These are phyloP conservation scores for Megacollybia platyphylla DNA, from an alignment of 1,284 basidiomycete species.

Conservation along the genomic window DNA sequence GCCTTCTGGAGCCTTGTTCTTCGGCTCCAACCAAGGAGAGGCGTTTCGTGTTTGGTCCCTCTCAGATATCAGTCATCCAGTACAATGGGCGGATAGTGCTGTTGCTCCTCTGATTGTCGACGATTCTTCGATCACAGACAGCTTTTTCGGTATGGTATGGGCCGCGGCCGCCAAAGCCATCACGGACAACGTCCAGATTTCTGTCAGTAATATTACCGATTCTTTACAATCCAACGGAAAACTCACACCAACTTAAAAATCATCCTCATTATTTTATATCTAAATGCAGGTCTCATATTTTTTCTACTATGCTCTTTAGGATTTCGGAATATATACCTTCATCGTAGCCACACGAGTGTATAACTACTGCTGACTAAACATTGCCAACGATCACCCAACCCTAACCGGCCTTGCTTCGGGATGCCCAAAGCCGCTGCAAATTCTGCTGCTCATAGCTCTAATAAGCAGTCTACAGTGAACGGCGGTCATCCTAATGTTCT, in stretches of 20 bases:
- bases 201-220: constrained; percentile 27
- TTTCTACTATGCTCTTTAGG: background rate
- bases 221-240: constrained; percentile 17
- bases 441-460: constrained; percentile 15
- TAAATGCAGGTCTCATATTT: background rate
- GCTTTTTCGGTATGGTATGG: constrained; percentile 38
- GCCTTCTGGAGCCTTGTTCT: constrained; percentile 39
- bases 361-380: too few relatives aligned
- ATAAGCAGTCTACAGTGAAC: constrained; percentile 14
- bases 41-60: constrained; percentile 44
- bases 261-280: constrained; percentile 3
- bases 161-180: constrained; percentile 27
- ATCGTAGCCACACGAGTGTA: too few relatives aligned
- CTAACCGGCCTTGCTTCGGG: background rate
- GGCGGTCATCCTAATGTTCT: constrained; percentile 33
- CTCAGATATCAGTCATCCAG: constrained; percentile 18
- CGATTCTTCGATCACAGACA: constrained; percentile 30
- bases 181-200: constrained; percentile 16
- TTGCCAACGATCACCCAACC: too few relatives aligned
- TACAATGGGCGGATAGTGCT: constrained; percentile 42
- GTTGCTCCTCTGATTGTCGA: constrained; percentile 33
- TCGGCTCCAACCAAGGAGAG: constrained; percentile 37
- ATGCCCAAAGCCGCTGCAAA: constrained; percentile 23
- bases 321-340: background rate
- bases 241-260: constrained; percentile 13